A percentile compares a stretch with the other conserved stretches of the same genome.
These are phyloP conservation scores for Cordyceps javanica DNA, from an alignment of 2,329 filamentous ascomycete genomes.

Conservation along the genomic window DNA sequence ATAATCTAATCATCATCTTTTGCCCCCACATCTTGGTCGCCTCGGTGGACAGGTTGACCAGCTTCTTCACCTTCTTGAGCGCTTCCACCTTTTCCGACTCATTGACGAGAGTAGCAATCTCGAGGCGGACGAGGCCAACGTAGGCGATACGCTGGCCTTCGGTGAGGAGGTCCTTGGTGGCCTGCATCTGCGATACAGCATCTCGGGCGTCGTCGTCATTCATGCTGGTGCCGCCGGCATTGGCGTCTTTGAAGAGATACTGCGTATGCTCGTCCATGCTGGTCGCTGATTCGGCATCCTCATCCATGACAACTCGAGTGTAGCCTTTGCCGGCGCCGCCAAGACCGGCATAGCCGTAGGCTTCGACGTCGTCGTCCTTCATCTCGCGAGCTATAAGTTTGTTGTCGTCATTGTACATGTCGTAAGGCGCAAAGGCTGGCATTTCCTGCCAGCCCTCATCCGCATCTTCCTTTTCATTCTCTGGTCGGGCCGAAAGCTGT, in stretches of 20 bases:
- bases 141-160: slow-evolving; percentile 96
- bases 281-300: slow-evolving; percentile 87
- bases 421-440: slow-evolving; percentile 87
- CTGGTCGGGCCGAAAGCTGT: slow-evolving; percentile 55
- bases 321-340: slow-evolving; percentile 93
- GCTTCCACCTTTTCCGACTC: slow-evolving; percentile 57
- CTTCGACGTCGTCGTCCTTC: slow-evolving; percentile 64
- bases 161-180: slow-evolving; percentile 90
- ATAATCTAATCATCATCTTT: slow-evolving; percentile 94
- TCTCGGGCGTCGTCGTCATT: slow-evolving; percentile 82
- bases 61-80: slow-evolving; percentile 65
- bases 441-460: slow-evolving; percentile 86
- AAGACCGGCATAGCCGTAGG: slow-evolving; percentile 65
- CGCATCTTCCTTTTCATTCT: slow-evolving; percentile 46
- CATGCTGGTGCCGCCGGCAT: slow-evolving; percentile 50
- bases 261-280: slow-evolving; percentile 97
- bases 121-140: slow-evolving; percentile 79
- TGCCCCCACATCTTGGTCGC: slow-evolving; percentile 93
- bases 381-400: slow-evolving; percentile 76
- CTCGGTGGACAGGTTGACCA: slow-evolving; percentile 63
- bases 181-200: slow-evolving; percentile 82
- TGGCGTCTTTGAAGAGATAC: slow-evolving; percentile 83
- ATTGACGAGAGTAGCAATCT: slow-evolving; percentile 70
- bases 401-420: slow-evolving; percentile 93
- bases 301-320: slow-evolving; percentile 88